Conservation (phyloP, 768 basidiomycete species). For the Asterophora lycoperdoides region DNA sequence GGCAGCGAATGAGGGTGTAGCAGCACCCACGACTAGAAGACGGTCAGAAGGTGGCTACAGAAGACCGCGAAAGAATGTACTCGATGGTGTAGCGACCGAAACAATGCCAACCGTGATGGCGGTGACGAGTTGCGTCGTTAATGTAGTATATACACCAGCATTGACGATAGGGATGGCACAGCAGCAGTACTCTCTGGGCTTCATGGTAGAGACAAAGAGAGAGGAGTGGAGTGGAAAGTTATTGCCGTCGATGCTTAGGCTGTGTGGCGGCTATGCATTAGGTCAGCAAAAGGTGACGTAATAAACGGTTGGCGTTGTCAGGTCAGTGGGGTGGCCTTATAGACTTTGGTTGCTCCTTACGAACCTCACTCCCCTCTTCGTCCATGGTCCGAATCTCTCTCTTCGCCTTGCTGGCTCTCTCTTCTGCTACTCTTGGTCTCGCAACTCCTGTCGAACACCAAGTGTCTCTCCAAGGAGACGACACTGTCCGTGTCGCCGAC, state of each 20-base stretch:
- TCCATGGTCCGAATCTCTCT: constrained; percentile 23
- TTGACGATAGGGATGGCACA: constrained; percentile 90
- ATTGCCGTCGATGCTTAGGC: constrained; percentile 1
- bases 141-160: constrained; percentile 78
- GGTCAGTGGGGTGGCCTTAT: too few species aligned
- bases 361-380: constrained; percentile 7
- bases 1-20: constrained; percentile 72
- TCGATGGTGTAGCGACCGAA: constrained; percentile 71
- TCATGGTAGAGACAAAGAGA: constrained; percentile 46
- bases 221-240: background rate
- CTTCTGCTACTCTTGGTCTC: constrained; percentile 16
- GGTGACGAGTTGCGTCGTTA: constrained; percentile 72
- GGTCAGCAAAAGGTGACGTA: constrained; percentile 12
- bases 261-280: constrained; percentile 4
- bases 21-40: constrained; percentile 75
- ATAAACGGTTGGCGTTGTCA: background rate
- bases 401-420: constrained; percentile 20
- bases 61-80: constrained; percentile 40
- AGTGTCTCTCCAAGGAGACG: constrained; percentile 22
- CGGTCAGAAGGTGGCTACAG: constrained; percentile 1
- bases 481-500: constrained; percentile 30
- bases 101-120: constrained; percentile 68
- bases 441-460: constrained; percentile 21
- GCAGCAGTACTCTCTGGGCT: constrained; percentile 85
- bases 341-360: too few species aligned